Conservation (phyloP, 1,139 yeast genomes). For the Geotrichum histeridarum region DNA sequence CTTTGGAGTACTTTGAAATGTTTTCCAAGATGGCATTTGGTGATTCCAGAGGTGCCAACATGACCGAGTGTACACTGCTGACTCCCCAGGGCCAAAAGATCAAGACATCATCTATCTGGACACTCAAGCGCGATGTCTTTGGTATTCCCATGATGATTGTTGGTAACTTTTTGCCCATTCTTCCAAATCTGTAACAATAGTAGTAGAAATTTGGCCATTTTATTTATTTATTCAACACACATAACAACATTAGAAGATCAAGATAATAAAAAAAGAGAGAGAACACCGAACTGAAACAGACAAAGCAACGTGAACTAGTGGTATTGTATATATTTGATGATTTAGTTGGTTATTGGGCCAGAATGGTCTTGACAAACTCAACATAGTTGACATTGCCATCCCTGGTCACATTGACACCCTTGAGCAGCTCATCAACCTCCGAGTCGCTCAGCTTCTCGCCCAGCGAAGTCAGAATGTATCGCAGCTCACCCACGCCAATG, state of each 20-base stretch:
- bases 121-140: slow-evolving; percentile 79
- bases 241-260: background rate
- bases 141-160: slow-evolving; percentile 96
- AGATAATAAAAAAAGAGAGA: slow-evolving; percentile 2
- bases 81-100: slow-evolving; percentile 49
- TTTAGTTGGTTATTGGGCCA: slow-evolving; percentile 70
- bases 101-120: slow-evolving; percentile 84
- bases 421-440: slow-evolving; percentile 92
- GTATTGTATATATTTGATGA: background rate
- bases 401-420: slow-evolving; percentile 88
- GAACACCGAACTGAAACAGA: too few relatives aligned
- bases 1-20: slow-evolving; percentile 78
- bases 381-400: slow-evolving; percentile 95
- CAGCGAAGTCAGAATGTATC: slow-evolving; percentile 86
- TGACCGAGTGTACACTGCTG: slow-evolving; percentile 76
- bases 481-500: slow-evolving; percentile 93
- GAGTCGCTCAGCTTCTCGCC: slow-evolving; percentile 87
- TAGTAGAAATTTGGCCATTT: background rate
- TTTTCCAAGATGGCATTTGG: slow-evolving; percentile 87
- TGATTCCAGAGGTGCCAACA: slow-evolving; percentile 78
- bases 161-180: slow-evolving; percentile 49
- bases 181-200: slow-evolving; percentile 8
- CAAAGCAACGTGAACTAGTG: background rate
- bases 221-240: slow-evolving; percentile 6
- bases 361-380: slow-evolving; percentile 83